Percentiles rank a stretch among this genome's conserved stretches.
These are phyloP conservation scores for Acacia acuminata DNA, from an alignment of 306 rosid genomes.

Conservation along the genomic window DNA sequence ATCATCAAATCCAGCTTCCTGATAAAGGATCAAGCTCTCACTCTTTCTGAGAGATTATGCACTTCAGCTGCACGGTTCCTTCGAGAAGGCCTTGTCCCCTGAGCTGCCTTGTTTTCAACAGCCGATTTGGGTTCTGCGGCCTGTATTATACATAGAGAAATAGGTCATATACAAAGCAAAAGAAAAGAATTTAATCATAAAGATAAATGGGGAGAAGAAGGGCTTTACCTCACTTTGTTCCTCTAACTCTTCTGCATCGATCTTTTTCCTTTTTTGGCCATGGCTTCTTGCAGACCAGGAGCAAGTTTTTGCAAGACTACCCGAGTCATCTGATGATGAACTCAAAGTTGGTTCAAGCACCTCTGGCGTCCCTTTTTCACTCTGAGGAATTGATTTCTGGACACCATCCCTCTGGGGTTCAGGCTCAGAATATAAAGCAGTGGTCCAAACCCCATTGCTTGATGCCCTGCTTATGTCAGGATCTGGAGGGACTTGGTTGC, in stretches of 20 bases:
- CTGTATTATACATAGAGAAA: conserved; percentile 46
- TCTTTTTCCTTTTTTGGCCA: conserved; percentile 64
- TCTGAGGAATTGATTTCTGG: conserved; percentile 38
- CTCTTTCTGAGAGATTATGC: conserved; percentile 92
- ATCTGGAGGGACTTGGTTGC: conserved; percentile 68
- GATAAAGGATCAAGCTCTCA: conserved; percentile 29
- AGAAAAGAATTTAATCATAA: conserved; percentile 14
- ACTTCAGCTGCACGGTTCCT: conserved; percentile 93
- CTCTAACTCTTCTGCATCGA: conserved; percentile 70
- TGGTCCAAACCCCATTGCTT: conserved; percentile 55
- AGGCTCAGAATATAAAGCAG: conserved; percentile 48
- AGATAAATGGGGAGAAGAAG: background rate
- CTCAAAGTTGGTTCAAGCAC: conserved; percentile 60
- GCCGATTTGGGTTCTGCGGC: conserved; percentile 71
- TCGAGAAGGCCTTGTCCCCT: conserved; percentile 55
- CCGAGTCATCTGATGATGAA: conserved; percentile 84
- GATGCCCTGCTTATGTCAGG: conserved; percentile 56
- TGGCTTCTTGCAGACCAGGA: conserved; percentile 62
- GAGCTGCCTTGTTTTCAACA: conserved; percentile 55
- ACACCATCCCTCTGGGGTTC: conserved; percentile 35
- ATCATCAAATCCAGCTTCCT: background rate
- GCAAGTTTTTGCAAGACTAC: conserved; percentile 70
- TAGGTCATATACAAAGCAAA: conserved; percentile 1
- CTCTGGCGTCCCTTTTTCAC: conserved; percentile 56
- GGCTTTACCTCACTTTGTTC: conserved; percentile 79